These are phyloP conservation scores for Platismatia glauca DNA, from an alignment of 495 filamentous ascomycete species.

Conservation along the genomic window DNA sequence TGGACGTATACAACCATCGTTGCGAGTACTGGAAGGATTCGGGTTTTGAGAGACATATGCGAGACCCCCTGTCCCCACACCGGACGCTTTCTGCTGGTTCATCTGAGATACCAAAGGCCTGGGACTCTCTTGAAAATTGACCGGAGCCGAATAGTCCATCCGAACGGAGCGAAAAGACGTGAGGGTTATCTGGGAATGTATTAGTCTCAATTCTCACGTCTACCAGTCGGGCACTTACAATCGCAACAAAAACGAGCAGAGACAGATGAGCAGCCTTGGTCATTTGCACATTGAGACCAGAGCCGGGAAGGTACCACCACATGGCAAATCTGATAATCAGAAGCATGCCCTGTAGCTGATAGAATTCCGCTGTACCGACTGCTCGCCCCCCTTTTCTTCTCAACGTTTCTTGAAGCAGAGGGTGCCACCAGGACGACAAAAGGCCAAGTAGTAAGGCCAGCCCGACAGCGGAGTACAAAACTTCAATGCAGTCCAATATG, in stretches of 20 bases:
- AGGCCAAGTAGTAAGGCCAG: conserved; percentile 44
- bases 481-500: conserved; percentile 28
- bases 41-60: conserved; percentile 16
- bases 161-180: conserved; percentile 44
- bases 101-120: conserved; percentile 29
- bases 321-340: conserved; percentile 48
- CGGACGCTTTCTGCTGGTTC: conserved; percentile 25
- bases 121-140: conserved; percentile 43
- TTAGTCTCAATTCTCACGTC: conserved; percentile 4
- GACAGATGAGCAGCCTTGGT: conserved; percentile 32
- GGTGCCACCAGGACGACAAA: conserved; percentile 68
- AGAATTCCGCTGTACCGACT: conserved; percentile 56
- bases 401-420: conserved; percentile 54
- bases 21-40: conserved; percentile 3
- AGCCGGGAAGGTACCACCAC: conserved; percentile 35
- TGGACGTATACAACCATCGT: conserved; percentile 21
- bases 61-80: conserved; percentile 16
- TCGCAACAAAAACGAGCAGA: conserved; percentile 34
- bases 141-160: conserved; percentile 48
- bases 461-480: conserved; percentile 34
- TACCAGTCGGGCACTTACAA: conserved; percentile 43
- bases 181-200: conserved; percentile 27
- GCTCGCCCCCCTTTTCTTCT: conserved; percentile 55
- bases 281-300: conserved; percentile 41
- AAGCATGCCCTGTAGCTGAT: conserved; percentile 56